Evolutionary conservation across 768 basidiomycete genomes (phyloP), one percentile per base, ranked within the genome.

Genomic region (Pilatotrama ljubarskyi): DNA sequence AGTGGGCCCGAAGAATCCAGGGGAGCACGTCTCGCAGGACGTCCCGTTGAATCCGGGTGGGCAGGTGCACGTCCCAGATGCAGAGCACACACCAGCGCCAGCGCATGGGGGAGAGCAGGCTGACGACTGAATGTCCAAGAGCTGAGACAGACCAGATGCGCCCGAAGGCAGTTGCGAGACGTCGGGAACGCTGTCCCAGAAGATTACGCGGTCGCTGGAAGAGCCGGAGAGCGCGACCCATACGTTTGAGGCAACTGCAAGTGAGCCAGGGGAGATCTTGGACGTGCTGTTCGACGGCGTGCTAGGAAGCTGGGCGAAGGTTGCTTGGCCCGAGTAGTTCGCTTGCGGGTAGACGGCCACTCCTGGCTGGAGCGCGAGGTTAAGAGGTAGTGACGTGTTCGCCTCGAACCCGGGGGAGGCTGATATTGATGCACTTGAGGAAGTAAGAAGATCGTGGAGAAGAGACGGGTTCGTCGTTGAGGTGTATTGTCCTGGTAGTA

Each of bases 171-270:
- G 78, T 69, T 93, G 86, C 2, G 82, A 74, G 20, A 88, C 68
- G 66, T 95, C 91, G 11, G 92, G 86, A 44, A 94, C 75, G 10
- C 88, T 84, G 61, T 91, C 84, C 90, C 91, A 95, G 32, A 95
- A 68, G 20, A 93, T 78, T 15, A 91, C 70, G 24, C 87, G 86
- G 37, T 77, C 75, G 58, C 79, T 82, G 26, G 65, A 66, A n/a
- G 77, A 76, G n/a, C 82, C 79, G 1, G 78, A 79, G 11, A 94
- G 75, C 1, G 85, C 84, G 10, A 80, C 83, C 87, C 87, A 93
- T 0, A 87, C 76, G 57, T 86, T 84, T 18, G 80, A 77, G 1
- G 90, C 80, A n/a, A 93, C 73, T 3, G 83, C 79, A n/a, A 94
- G 64, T 1, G 92, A 89, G 18, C 77, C 79, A 6, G 82, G 82